These are phyloP conservation scores for Akanthomyces muscarius DNA, from an alignment of 2,329 filamentous ascomycete genomes.

Conservation along the genomic window DNA sequence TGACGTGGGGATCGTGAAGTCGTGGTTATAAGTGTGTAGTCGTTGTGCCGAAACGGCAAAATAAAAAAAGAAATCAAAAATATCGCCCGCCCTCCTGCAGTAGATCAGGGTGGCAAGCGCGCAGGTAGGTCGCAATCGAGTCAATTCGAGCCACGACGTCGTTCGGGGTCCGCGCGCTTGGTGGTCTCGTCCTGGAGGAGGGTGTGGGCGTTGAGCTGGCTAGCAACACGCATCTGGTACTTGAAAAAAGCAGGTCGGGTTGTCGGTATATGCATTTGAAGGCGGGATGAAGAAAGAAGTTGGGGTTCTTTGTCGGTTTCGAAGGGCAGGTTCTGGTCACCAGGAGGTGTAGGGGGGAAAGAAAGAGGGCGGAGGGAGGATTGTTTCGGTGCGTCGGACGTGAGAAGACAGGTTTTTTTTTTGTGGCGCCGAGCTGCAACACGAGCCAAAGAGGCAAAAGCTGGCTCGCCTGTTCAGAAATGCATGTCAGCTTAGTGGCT, in stretches of 20 bases:
- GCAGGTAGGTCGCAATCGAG: slow-evolving; percentile 20
- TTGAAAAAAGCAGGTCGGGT: slow-evolving; percentile 47
- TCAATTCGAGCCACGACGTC: slow-evolving; percentile 52
- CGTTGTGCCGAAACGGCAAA: neutral
- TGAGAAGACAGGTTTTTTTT: slow-evolving; percentile 3
- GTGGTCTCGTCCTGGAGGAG: slow-evolving; percentile 47
- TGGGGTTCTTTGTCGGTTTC: neutral
- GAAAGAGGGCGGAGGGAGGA: slow-evolving; percentile 2
- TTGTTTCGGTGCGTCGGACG: slow-evolving; percentile 4
- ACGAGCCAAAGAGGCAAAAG: slow-evolving; percentile 5
- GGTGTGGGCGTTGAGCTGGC: slow-evolving; percentile 40
- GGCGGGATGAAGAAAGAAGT: slow-evolving; percentile 19
- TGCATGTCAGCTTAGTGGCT: slow-evolving; percentile 15
- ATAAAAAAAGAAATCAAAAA: slow-evolving; percentile 1
- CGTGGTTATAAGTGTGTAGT: neutral
- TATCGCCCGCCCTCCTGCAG: neutral
- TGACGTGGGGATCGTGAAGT: slow-evolving; percentile 24
- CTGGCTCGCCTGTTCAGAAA: slow-evolving; percentile 1
- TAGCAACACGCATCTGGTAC: slow-evolving; percentile 55
- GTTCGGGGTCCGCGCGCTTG: slow-evolving; percentile 55
- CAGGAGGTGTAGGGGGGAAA: slow-evolving; percentile 27
- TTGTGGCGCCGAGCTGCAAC: neutral
- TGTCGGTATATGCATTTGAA: slow-evolving; percentile 56
- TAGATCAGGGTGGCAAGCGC: slow-evolving; percentile 16
- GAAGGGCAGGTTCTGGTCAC: slow-evolving; percentile 21